Conservation (phyloP, 2,329 filamentous ascomycete species). For the Alternaria viburni region DNA sequence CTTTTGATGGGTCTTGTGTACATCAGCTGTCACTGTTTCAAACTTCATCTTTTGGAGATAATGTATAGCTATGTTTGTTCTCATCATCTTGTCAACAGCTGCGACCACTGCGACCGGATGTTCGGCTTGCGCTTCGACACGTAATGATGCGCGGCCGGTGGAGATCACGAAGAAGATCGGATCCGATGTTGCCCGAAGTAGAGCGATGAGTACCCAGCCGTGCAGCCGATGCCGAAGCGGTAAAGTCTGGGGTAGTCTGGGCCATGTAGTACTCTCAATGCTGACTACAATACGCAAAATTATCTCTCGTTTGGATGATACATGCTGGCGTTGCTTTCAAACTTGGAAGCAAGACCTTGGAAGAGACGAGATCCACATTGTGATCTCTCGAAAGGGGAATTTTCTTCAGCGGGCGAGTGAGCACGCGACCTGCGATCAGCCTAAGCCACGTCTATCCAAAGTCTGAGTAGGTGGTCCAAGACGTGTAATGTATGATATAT, state of each 20-base stretch:
- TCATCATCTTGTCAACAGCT: neutral
- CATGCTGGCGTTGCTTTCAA: neutral
- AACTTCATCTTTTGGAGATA: neutral
- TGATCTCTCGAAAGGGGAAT: neutral
- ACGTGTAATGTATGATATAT: neutral
- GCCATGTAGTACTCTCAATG: neutral
- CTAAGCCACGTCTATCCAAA: neutral
- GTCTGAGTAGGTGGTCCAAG: neutral
- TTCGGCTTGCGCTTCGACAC: neutral
- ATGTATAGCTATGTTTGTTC: neutral
- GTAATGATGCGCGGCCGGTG: conserved; percentile 7
- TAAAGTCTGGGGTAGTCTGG: conserved; percentile 4
- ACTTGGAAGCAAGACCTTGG: neutral
- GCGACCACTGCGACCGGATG: neutral
- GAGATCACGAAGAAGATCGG: neutral
- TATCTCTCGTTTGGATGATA: neutral
- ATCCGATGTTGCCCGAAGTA: conserved; percentile 13
- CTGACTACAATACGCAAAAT: neutral
- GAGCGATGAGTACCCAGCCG: neutral
- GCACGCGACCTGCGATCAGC: neutral
- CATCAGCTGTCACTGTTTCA: neutral
- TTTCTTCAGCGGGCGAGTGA: neutral
- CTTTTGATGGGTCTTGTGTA: neutral
- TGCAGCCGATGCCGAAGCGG: neutral
- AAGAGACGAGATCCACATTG: neutral